Evolutionary conservation across 257 asterid species (phyloP), one percentile per base, ranked within the genome.

Genomic region (Euphrasia confusa): DNA sequence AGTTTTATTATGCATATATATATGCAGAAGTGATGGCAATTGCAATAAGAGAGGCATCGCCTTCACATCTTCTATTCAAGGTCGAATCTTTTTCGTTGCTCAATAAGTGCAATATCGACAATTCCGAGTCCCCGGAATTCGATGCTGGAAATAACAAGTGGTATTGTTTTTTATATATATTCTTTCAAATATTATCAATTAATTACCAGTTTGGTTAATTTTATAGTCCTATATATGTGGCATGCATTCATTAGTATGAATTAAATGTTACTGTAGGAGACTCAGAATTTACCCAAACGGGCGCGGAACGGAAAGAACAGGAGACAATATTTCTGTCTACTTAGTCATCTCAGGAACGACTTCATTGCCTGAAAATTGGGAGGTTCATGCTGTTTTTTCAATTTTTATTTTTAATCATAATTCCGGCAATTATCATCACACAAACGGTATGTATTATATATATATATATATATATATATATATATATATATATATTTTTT

Each of bases 71-170:
- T 12, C 12, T 67, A 27, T 1, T 66, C 32, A 67, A 52, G 17
- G 54, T 72, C 8, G 69, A 72, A 14, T 47, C 58, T 1, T 61
- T 67, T 54, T 61, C 77, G 12, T 49, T 56, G 37, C 48, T 66
- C 1, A 10, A 47, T 5, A 45, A 17, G 55, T 1, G 21, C 2
- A 65, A 37, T 3, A 14, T 57, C 49, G 4, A 35, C 2, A 35
- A 47, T 7, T 61, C 33, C 40, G 56, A 70, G 15, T 32, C 49
- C 1, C 11, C 45, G 35, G 57, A 32, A 35, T 70, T 58, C 26
- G 27, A 3, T 13, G 54, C 66, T 0, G 66, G 75, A 45, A 54
- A 21, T 21, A 11, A 26, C 45, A 70, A 63, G 30, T 69, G 74
- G 68, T 69, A 32, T 3, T 30, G n/a, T 21, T 21, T 21, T 21